Conservation (phyloP, 345 rosid species). For the Diplotaxis tenuifolia region DNA sequence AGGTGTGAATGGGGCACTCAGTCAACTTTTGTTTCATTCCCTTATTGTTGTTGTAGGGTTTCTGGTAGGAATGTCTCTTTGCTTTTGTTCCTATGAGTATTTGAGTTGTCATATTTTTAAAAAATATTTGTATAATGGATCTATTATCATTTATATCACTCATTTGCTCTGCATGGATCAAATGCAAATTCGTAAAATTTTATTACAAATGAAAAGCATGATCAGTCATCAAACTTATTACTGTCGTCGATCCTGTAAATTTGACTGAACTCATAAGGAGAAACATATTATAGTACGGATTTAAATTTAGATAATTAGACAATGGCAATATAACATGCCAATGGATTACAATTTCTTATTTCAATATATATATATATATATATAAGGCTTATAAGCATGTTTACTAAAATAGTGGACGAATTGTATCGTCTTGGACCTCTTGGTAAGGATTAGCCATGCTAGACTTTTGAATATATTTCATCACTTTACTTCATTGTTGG, state of each 20-base stretch:
- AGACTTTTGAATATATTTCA: background rate
- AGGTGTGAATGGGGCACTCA: slow-evolving; percentile 37
- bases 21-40: slow-evolving; percentile 38
- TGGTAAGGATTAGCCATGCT: background rate
- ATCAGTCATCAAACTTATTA: background rate
- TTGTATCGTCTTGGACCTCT: background rate
- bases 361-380: too few species aligned
- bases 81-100: slow-evolving; percentile 33
- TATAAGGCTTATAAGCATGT: too few species aligned
- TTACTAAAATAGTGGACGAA: background rate
- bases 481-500: background rate
- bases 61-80: slow-evolving; percentile 39
- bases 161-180: background rate
- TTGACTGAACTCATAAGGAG: background rate
- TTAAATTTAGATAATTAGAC: background rate
- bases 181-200: background rate
- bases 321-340: background rate
- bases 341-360: too few species aligned
- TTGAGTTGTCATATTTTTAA: background rate
- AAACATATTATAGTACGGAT: background rate
- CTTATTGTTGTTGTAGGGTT: slow-evolving; percentile 37
- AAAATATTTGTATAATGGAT: background rate
- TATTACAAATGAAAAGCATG: background rate
- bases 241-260: background rate
- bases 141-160: background rate